Conservation (phyloP, 495 filamentous ascomycete genomes). For the Hypoxylon fuscum region DNA sequence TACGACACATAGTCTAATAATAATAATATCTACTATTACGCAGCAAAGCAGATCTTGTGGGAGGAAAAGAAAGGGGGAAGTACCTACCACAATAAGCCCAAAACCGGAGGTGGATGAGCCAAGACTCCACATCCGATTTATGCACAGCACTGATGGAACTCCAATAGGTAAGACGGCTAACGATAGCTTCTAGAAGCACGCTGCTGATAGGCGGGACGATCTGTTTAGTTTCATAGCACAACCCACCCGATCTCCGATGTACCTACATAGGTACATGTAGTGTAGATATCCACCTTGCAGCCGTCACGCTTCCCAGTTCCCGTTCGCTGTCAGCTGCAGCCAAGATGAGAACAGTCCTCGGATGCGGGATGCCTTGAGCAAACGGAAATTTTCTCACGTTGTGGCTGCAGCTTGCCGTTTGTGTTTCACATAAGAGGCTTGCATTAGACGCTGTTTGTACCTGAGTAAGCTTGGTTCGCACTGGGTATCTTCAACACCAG, state of each 20-base stretch:
- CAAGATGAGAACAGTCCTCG: conserved; percentile 12
- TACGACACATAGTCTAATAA: conserved; percentile 5
- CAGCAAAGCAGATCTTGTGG: conserved; percentile 10
- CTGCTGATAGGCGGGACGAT: conserved; percentile 20
- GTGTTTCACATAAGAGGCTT: conserved; percentile 27
- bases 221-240: not conserved
- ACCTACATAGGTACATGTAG: not conserved
- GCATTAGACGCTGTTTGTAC: conserved; percentile 20
- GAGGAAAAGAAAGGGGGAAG: conserved; percentile 7
- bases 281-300: conserved; percentile 5
- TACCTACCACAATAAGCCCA: not conserved
- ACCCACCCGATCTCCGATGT: conserved; percentile 17
- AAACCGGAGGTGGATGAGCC: conserved; percentile 5
- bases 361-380: conserved; percentile 17
- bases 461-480: conserved; percentile 2
- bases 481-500: conserved; percentile 11
- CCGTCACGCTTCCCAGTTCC: not conserved
- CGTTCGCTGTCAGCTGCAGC: conserved; percentile 2
- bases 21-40: not conserved
- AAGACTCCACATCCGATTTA: conserved; percentile 22
- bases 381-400: conserved; percentile 19
- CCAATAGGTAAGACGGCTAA: conserved; percentile 11
- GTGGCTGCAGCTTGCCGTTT: conserved; percentile 30
- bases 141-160: conserved; percentile 5
- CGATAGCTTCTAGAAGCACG: conserved; percentile 31